Evolutionary conservation across 768 basidiomycete genomes (phyloP).

Genomic region (Kwoniella dendrophila): DNA sequence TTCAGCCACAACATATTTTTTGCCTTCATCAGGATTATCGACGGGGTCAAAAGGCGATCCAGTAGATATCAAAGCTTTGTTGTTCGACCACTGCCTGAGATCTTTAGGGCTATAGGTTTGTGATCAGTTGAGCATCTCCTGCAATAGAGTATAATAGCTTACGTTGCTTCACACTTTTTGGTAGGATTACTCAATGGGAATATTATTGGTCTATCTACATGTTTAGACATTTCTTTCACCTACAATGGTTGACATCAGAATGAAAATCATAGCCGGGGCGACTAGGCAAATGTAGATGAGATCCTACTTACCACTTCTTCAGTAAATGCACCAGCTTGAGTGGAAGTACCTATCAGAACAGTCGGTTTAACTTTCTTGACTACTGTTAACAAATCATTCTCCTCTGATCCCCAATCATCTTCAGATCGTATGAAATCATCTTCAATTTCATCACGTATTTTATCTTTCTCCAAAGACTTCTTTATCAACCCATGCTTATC

Average conservation of each 20-base stretch:
- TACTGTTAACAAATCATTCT: conserved; percentile 64
- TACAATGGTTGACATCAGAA: conserved; percentile 1
- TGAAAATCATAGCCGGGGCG: background rate
- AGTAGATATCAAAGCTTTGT: conserved; percentile 77
- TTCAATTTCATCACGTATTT: conserved; percentile 59
- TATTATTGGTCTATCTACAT: conserved; percentile 75
- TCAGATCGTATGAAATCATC: conserved; percentile 61
- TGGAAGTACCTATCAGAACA: conserved; percentile 81
- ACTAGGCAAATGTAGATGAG: background rate
- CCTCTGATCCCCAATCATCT: conserved; percentile 61
- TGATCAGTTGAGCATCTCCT: background rate
- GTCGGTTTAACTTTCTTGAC: conserved; percentile 75
- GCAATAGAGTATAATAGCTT: conserved; percentile 13
- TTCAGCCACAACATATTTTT: conserved; percentile 60
- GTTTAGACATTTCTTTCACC: conserved; percentile 63
- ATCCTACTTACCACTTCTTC: conserved; percentile 64
- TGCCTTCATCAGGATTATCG: conserved; percentile 36
- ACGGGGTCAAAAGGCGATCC: conserved; percentile 83
- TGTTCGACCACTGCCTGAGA: conserved; percentile 66
- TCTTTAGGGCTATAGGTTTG: conserved; percentile 38
- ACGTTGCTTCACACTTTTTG: conserved; percentile 64
- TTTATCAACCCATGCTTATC: conserved; percentile 70
- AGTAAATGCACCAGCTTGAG: conserved; percentile 73
- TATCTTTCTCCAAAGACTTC: conserved; percentile 57
- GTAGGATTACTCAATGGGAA: conserved; percentile 84